Percentiles rank a stretch among this genome's conserved stretches.
Conservation (phyloP, 768 basidiomycete genomes). For the Serendipita sp. region DNA sequence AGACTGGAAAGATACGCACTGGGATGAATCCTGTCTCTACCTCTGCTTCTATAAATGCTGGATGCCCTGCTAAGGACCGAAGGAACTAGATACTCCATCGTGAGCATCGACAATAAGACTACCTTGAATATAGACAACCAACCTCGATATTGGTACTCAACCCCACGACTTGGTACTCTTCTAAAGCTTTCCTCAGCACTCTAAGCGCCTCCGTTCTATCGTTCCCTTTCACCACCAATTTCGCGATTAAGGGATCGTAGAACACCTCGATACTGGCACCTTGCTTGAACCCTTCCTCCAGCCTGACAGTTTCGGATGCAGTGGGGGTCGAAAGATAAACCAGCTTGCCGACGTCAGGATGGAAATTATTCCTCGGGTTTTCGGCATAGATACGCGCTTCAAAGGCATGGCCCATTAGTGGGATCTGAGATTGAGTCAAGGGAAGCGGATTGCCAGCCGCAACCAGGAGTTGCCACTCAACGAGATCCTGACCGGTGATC, state of each 20-base stretch:
- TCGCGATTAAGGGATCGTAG: slow-evolving; percentile 87
- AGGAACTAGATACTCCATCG: slow-evolving; percentile 34
- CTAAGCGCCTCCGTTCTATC: slow-evolving; percentile 75
- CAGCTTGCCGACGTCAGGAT: slow-evolving; percentile 98
- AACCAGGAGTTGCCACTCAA: slow-evolving; percentile 98
- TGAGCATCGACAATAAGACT: background rate
- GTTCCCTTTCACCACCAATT: slow-evolving; percentile 75
- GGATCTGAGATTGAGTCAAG: slow-evolving; percentile 87
- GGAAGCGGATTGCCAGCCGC: slow-evolving; percentile 95
- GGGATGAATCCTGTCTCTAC: slow-evolving; percentile 89
- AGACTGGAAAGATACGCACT: slow-evolving; percentile 28
- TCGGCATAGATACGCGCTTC: slow-evolving; percentile 98
- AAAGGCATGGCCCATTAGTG: slow-evolving; percentile 92
- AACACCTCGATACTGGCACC: slow-evolving; percentile 73
- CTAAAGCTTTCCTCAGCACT: slow-evolving; percentile 62
- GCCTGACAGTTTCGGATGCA: slow-evolving; percentile 53
- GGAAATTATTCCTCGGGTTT: slow-evolving; percentile 82
- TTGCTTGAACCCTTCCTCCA: slow-evolving; percentile 78
- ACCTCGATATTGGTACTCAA: slow-evolving; percentile 76
- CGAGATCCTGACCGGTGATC: slow-evolving; percentile 98
- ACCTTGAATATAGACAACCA: too few relatives aligned
- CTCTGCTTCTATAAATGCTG: slow-evolving; percentile 59
- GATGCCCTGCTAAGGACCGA: slow-evolving; percentile 56
- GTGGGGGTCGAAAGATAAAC: slow-evolving; percentile 67
- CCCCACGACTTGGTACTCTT: slow-evolving; percentile 82